Evolutionary conservation across 176 grass and related monocot genomes (phyloP), one percentile per base, ranked within the genome.

Genomic region (Luzula sylvatica): DNA sequence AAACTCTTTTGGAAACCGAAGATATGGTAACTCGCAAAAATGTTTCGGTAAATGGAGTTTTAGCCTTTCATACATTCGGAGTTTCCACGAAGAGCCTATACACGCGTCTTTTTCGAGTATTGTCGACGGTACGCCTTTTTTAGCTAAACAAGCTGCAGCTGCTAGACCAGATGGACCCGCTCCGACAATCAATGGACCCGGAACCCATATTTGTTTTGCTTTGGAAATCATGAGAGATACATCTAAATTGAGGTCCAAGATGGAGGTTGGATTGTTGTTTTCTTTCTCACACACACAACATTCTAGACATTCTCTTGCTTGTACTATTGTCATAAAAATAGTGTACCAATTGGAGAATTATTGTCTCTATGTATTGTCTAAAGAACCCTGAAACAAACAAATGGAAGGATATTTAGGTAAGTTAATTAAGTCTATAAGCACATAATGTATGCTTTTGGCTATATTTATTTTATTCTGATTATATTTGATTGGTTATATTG

Each of bases 81-180:
- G 68, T 17, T 85, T 71, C 88, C 88, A 94, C 20, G 79, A 80
- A 15, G 83, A 21, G 20, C 82, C 88, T 26, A 87, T 68, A 75
- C 79, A 83, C 0, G 48, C 11, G 75, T 94, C 83, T 60, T 79
- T 87, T 49, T 94, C 88, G 2, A 94, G 79, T 20, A 94, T 67
- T 42, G 83, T 73, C 26, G 75, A 80, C 18, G 88, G 83, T 9
- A 94, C 75, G 5, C 83, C 75, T 27, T 68, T 71, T 17, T 65
- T 62, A 42, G 79, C 73, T 7, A 94, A 75, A 77, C 88, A 94
- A 14, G 83, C 88, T 12, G 83, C 88, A 14, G 71, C 79, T 0
- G 88, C 88, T 3, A 87, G 65, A 11, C 88, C 88, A 5, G 88
- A 87, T 5, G 88, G 88, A 0, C 88, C 88, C 13, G 87, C 87